Percentiles rank a stretch among this genome's conserved stretches.
Evolutionary conservation across 352 stramenopile species (phyloP).

Genomic region (Globisporangium radiosum): DNA sequence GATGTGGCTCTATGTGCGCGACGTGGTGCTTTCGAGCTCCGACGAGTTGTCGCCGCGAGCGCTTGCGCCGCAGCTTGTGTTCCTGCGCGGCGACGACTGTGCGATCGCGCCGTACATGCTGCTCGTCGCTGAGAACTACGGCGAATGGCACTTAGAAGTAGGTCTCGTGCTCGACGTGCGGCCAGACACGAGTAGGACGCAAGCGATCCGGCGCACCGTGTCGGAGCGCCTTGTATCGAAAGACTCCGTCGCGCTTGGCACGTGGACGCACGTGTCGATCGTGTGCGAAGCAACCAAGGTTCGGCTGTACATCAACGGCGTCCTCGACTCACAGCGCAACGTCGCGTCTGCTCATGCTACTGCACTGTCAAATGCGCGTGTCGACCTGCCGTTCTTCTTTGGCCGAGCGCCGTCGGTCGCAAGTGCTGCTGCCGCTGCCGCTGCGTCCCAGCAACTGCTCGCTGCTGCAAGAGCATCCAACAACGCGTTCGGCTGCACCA

Average conservation of each 20-base stretch:
- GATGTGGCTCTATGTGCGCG: slow-evolving; percentile 77
- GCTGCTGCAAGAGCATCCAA: background rate
- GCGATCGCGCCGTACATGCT: slow-evolving; percentile 65
- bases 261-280: slow-evolving; percentile 84
- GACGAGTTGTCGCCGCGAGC: slow-evolving; percentile 3
- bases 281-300: slow-evolving; percentile 84
- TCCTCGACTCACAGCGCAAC: slow-evolving; percentile 77
- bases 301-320: slow-evolving; percentile 87
- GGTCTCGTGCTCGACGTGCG: slow-evolving; percentile 24
- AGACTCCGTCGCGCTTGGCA: slow-evolving; percentile 40
- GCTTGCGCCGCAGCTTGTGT: slow-evolving; percentile 46
- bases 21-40: background rate
- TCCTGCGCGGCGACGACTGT: slow-evolving; percentile 54
- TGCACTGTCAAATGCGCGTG: slow-evolving; percentile 19
- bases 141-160: slow-evolving; percentile 55
- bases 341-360: slow-evolving; percentile 29
- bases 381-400: slow-evolving; percentile 54
- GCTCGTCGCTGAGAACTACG: slow-evolving; percentile 31
- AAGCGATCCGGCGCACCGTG: no score
- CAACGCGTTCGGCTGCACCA: background rate
- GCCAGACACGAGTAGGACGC: no score
- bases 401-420: slow-evolving; percentile 17
- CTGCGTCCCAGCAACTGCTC: background rate
- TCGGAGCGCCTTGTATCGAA: slow-evolving; percentile 70
- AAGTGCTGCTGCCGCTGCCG: background rate